phyloP scores from a whole-genome alignment of 164 flowering plant species.

The Magnolia officinalis region DNA sequence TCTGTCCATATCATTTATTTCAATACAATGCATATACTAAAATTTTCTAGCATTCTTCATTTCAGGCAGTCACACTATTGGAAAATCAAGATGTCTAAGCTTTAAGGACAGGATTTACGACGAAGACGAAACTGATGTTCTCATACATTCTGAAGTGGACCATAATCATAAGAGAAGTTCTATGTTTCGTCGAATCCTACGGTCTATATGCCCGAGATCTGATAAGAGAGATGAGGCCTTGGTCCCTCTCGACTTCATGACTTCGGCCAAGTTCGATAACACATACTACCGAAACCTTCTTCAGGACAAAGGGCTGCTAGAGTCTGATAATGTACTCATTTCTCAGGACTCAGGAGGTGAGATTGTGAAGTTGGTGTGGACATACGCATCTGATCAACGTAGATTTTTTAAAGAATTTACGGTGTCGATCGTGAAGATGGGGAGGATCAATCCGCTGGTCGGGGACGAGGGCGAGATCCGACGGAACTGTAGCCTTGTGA shows the following conservation, averaged over 20 bases:
- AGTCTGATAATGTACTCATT: constrained; percentile 55
- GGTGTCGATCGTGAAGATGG: constrained; percentile 65
- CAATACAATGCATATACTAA: not conserved
- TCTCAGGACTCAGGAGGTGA: constrained; percentile 27
- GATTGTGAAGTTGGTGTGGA: constrained; percentile 19
- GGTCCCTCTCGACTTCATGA: constrained; percentile 51
- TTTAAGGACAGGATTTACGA: constrained; percentile 52
- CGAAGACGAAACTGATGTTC: constrained; percentile 8
- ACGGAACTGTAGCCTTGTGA: constrained; percentile 50
- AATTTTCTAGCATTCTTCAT: not conserved
- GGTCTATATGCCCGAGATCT: constrained; percentile 49
- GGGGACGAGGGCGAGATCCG: constrained; percentile 63
- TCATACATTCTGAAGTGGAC: constrained; percentile 14
- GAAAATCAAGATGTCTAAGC: constrained; percentile 66
- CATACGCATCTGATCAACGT: constrained; percentile 6
- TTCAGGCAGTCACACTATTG: constrained; percentile 75
- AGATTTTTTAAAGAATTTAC: constrained; percentile 49
- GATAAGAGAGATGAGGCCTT: constrained; percentile 32
- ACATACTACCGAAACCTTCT: constrained; percentile 51
- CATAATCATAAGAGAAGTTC: constrained; percentile 30
- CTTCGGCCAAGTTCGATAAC: constrained; percentile 63
- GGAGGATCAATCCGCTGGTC: constrained; percentile 60
- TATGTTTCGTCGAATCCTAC: constrained; percentile 34
- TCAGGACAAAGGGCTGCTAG: constrained; percentile 54
- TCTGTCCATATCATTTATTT: not conserved